Evolutionary conservation across 768 basidiomycete species (phyloP), one percentile per base, ranked within the genome.

Genomic region (Dacryopinax primogenitus): DNA sequence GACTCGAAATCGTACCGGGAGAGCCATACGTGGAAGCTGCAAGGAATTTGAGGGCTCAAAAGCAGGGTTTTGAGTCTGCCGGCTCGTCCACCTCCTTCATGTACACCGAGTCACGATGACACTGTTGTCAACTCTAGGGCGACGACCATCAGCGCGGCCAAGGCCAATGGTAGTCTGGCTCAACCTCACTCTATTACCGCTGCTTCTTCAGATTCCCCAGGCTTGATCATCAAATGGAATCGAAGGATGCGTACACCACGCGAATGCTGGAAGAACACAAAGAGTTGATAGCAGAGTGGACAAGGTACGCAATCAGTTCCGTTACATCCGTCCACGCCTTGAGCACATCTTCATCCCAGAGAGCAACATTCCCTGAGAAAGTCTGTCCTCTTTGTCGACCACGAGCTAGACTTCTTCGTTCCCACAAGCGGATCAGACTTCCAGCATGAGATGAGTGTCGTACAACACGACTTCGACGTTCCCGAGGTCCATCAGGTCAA

Each of bases 361-460:
- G 66, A 67, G 33, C 66, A 67, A 26, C 32, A 12, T 18, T 15
- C 63, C 11, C 30, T 67, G 13, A 26, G 62, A 26, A 13, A 34
- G 32, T 34, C 45, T 32, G 45, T 64, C 21, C 58, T 64, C 33
- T 67, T 67, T 30, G 26, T 36, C 32, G 66, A 67, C 63, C 45
- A 51, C 15, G 66, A 58, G 12, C 66, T 67, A 0, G 47, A 63
- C 23, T 67, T 67, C 66, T 47, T n/a, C 33, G 63, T 64, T 21
- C 23, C 18, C 2, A 61, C 33, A 35, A 21, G 7, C 3, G 16
- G 6, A 23, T 21, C 3, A 11, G 3, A 2, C 23, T 63, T 21
- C 30, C n/a, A 21, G 1, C 34, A 3, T 9, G 18, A 30, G 12
- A 23, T 33, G 18, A 35, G 45, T 2, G 44, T 33, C 26, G 44